Evolutionary conservation across 257 asterid species (phyloP), one percentile per base, ranked within the genome.

Genomic region (Penstemon newberryi): DNA sequence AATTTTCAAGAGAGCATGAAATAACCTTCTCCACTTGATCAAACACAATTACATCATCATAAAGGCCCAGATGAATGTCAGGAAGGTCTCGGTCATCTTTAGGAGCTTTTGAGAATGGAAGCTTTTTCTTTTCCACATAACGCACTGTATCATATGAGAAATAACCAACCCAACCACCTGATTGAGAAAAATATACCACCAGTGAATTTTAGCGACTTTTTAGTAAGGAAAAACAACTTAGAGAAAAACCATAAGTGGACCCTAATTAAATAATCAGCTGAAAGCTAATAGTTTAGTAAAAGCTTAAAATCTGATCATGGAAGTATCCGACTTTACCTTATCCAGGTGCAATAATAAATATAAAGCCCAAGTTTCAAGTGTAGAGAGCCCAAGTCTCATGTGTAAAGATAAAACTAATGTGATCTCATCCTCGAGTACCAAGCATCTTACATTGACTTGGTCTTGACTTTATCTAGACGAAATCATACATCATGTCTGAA

Each of bases 91-190:
- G 79, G 73, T 94, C 99, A 81, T 94, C 99, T 64, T 57, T 10
- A 7, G 98, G 96, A 73, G 99, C 96, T 56, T 77, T 86, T 51
- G 85, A 77, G 80, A 89, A 94, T 42, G 96, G 97, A 49, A 94
- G 84, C 78, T 91, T 94, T 80, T 83, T 94, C 89, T 83, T 87
- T 83, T 94, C 99, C 49, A 76, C 98, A 65, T 94, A 94, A 51
- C 97, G 96, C 65, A 94, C 91, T 0, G 97, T 89, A 67, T 94
- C 99, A 73, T 91, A 94, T 63, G 99, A 94, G 72, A 94, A 94
- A 71, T 78, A 94, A 53, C 99, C 99, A 74, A 94, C 99, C 99
- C 97, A 94, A 55, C 99, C 99, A 84, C 99, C 99, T 94, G 89
- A 77, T 59, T 69, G 72, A 51, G 67, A 76, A 65, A 75, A 59